A percentile compares a stretch with the other conserved stretches of the same genome.
Conservation (phyloP, 306 rosid species). For the Ormosia emarginata region DNA sequence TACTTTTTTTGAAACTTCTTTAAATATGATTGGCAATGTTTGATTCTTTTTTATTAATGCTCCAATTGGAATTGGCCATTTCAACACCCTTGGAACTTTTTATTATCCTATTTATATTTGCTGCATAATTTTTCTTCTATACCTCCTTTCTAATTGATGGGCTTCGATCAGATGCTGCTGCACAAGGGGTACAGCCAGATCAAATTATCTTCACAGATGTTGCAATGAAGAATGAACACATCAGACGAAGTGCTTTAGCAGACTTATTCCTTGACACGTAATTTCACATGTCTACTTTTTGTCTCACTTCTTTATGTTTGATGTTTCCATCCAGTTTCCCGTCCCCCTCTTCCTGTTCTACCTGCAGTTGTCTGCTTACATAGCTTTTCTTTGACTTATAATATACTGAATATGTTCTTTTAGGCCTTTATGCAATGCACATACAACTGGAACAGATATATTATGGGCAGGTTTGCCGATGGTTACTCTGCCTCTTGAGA, state of each 20-base stretch:
- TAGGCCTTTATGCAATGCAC: constrained; percentile 99
- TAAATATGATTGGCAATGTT: not conserved
- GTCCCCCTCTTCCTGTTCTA: not conserved
- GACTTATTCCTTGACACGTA: constrained; percentile 98
- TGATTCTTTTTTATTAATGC: not conserved
- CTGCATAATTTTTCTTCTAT: not conserved
- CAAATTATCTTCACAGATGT: constrained; percentile 96
- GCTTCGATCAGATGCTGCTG: constrained; percentile 65
- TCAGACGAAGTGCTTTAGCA: constrained; percentile 88
- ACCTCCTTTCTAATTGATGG: constrained; percentile 11
- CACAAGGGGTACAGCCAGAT: constrained; percentile 89
- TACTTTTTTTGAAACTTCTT: too few species aligned
- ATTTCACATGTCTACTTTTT: not conserved
- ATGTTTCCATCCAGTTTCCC: not conserved
- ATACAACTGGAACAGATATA: constrained; percentile 96
- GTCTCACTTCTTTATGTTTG: not conserved
- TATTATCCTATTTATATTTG: not conserved
- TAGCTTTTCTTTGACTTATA: not conserved
- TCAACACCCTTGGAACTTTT: not conserved
- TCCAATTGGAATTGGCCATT: not conserved
- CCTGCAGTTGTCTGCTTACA: not conserved
- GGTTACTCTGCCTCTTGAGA: constrained; percentile 94
- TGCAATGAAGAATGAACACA: constrained; percentile 95
- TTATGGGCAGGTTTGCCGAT: constrained; percentile 98
- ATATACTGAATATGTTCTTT: constrained; percentile 13